phyloP scores from a whole-genome alignment of 2,329 filamentous ascomycete genomes.

The Fusarium nisikadoi region DNA sequence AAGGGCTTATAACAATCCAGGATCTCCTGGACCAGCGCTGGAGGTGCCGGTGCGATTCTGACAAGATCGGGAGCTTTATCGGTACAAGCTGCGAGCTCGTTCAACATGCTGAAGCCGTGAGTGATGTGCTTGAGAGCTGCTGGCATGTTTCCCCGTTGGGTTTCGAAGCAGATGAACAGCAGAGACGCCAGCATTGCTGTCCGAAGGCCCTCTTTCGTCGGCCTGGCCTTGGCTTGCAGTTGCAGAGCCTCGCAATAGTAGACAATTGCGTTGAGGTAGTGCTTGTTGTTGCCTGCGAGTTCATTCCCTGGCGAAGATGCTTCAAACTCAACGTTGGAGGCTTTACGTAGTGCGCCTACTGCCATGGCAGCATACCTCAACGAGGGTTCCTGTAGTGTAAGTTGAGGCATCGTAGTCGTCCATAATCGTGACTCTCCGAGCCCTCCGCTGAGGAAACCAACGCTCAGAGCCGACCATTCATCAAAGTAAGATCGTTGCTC shows the following conservation, averaged over 20 bases:
- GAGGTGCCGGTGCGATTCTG: conserved; percentile 52
- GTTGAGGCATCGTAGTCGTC: conserved; percentile 54
- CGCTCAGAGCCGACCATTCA: conserved; percentile 51
- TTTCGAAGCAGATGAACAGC: conserved; percentile 55
- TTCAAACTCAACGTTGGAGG: conserved; percentile 42
- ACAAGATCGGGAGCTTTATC: conserved; percentile 51
- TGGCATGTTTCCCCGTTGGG: conserved; percentile 53
- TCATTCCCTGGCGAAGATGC: conserved; percentile 28
- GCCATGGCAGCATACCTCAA: conserved; percentile 55
- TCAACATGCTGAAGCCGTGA: conserved; percentile 55
- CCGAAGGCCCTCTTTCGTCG: conserved; percentile 50
- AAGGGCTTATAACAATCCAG: conserved; percentile 54
- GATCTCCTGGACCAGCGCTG: conserved; percentile 52
- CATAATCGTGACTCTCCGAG: conserved; percentile 50
- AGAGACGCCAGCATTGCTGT: conserved; percentile 54
- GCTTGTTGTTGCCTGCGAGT: conserved; percentile 46
- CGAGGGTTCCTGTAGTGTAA: conserved; percentile 52
- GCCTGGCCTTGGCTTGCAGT: conserved; percentile 51
- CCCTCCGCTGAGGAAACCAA: conserved; percentile 51
- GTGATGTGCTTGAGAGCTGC: conserved; percentile 55
- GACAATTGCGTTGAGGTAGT: conserved; percentile 54
- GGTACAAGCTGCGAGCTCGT: conserved; percentile 52
- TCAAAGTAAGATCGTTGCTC: conserved; percentile 53
- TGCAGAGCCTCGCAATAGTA: conserved; percentile 56
- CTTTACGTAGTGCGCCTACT: conserved; percentile 53